Percentiles rank a stretch among this genome's conserved stretches.
Evolutionary conservation across 495 filamentous ascomycete species (phyloP).

Genomic region (Physcia stellaris): DNA sequence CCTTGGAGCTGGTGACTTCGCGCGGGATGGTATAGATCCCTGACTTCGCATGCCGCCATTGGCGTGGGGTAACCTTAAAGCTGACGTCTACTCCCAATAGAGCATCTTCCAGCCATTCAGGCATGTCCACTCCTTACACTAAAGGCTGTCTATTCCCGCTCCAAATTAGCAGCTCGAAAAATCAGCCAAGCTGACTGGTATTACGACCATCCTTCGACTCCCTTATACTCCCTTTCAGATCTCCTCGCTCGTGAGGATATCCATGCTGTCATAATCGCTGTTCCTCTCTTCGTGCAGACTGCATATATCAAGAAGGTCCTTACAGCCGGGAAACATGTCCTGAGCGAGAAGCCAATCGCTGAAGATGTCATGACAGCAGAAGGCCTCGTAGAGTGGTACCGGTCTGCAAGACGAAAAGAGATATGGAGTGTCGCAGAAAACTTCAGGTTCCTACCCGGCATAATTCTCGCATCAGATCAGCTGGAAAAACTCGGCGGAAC

Average conservation of each 20-base stretch:
- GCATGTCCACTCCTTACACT: no score
- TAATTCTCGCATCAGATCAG: slow-evolving; percentile 2
- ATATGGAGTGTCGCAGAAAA: slow-evolving; percentile 12
- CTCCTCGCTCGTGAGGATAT: slow-evolving; percentile 18
- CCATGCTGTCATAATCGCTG: slow-evolving; percentile 13
- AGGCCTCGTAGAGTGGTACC: slow-evolving; percentile 6
- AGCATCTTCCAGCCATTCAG: no score
- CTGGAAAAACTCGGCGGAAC: slow-evolving; percentile 6
- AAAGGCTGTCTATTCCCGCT: no score
- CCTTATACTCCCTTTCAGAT: slow-evolving; percentile 7
- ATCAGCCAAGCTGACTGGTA: slow-evolving; percentile 15
- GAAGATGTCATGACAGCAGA: slow-evolving; percentile 7
- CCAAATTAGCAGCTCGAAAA: no score
- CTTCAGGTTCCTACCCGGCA: slow-evolving; percentile 7
- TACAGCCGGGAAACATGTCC: slow-evolving; percentile 18
- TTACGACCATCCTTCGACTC: slow-evolving; percentile 7
- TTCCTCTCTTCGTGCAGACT: slow-evolving; percentile 16
- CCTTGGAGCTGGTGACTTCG: no score
- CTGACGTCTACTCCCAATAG: no score
- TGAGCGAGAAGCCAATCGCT: slow-evolving; percentile 13
- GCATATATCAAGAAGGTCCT: slow-evolving; percentile 10
- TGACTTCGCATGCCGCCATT: no score
- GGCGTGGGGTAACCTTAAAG: no score
- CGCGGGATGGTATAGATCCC: no score
- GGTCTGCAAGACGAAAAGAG: background rate